phyloP scores from a whole-genome alignment of 2,329 filamentous ascomycete species.

The Acrocalymma vagum region DNA sequence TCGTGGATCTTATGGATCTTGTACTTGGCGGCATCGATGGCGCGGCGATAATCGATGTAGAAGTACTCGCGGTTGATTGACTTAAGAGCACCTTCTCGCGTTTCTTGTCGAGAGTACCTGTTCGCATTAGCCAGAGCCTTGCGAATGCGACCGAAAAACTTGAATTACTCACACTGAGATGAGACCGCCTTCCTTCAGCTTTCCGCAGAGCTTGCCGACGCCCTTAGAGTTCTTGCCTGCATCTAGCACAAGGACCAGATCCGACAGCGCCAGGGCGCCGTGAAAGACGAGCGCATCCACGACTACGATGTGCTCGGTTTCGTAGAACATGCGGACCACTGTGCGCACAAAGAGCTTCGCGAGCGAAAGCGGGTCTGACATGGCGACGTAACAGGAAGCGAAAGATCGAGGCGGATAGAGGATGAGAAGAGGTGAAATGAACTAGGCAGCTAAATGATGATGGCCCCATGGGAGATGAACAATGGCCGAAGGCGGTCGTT shows the following conservation, averaged over 20 bases:
- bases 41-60: slow-evolving; percentile 93
- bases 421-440: slow-evolving; percentile 3
- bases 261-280: slow-evolving; percentile 83
- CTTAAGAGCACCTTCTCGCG: slow-evolving; percentile 81
- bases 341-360: slow-evolving; percentile 84
- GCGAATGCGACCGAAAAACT: slow-evolving; percentile 3
- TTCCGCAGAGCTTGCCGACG: slow-evolving; percentile 86
- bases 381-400: slow-evolving; percentile 19
- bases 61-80: slow-evolving; percentile 92
- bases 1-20: slow-evolving; percentile 88
- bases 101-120: slow-evolving; percentile 77
- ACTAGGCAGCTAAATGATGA: slow-evolving; percentile 16
- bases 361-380: slow-evolving; percentile 66
- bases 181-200: slow-evolving; percentile 85
- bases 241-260: slow-evolving; percentile 81
- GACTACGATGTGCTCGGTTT: slow-evolving; percentile 82
- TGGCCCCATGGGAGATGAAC: neutral
- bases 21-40: slow-evolving; percentile 97
- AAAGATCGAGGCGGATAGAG: slow-evolving; percentile 13
- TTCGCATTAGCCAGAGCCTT: slow-evolving; percentile 22
- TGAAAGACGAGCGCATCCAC: slow-evolving; percentile 82
- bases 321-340: slow-evolving; percentile 85
- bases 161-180: slow-evolving; percentile 72
- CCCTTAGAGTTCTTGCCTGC: slow-evolving; percentile 86
- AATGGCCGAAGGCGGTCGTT: slow-evolving; percentile 17